phyloP scores from a whole-genome alignment of 2,329 filamentous ascomycete genomes.

The Verticillium klebahnii region DNA sequence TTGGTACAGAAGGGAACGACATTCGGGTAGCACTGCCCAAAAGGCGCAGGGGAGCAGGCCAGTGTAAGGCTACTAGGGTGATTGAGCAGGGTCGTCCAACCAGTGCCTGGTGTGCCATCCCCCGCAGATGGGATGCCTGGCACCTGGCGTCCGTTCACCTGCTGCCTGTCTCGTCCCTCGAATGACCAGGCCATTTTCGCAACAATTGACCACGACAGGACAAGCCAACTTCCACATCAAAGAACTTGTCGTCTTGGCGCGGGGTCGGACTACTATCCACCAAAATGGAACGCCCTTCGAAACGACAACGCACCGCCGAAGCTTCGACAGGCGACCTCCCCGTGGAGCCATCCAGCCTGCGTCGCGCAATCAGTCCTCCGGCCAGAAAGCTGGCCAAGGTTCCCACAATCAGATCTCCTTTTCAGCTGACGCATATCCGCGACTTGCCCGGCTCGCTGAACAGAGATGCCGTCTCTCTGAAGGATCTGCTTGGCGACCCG shows the following conservation, averaged over 20 bases:
- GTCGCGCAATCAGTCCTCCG: conserved; percentile 43
- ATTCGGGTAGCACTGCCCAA: too few relatives aligned
- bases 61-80: too few relatives aligned
- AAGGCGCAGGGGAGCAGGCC: too few relatives aligned
- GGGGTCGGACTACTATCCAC: neutral
- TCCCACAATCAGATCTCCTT: conserved; percentile 52
- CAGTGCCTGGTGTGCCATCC: too few relatives aligned
- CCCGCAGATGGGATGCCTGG: too few relatives aligned
- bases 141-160: too few relatives aligned
- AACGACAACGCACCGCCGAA: conserved; percentile 20
- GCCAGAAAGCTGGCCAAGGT: conserved; percentile 22
- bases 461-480: conserved; percentile 58
- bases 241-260: neutral
- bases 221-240: neutral
- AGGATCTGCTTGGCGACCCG: conserved; percentile 68
- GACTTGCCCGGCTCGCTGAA: conserved; percentile 59
- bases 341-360: conserved; percentile 20
- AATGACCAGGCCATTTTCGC: too few relatives aligned
- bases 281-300: conserved; percentile 24
- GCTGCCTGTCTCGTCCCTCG: too few relatives aligned
- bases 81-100: too few relatives aligned
- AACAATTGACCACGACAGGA: neutral
- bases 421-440: conserved; percentile 65
- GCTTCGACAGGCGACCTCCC: neutral
- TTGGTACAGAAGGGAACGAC: too few relatives aligned